Evolutionary conservation across 129 eudicot genomes (phyloP), one percentile per base, ranked within the genome.

Genomic region (Escallonia rubra): DNA sequence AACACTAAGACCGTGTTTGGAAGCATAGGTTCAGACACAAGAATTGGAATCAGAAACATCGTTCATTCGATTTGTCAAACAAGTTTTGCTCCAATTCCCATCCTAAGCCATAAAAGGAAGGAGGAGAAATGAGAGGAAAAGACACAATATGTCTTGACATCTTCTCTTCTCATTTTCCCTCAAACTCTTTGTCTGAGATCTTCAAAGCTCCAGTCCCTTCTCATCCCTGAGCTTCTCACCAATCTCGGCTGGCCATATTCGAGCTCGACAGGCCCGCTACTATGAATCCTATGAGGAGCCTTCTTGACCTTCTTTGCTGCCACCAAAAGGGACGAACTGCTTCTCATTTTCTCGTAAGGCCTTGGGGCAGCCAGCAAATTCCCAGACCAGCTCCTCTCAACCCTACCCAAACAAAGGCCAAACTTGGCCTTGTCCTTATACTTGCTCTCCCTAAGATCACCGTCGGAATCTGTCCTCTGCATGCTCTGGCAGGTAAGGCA

Each of bases 161-260:
- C 34, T 23, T 23, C 34, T 23, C 34, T 23, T 1, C 34, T 23
- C 34, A 23, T 23, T 23, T 23, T 23, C 10, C 59, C 63, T 23
- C 45, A 14, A 3, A 57, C 3, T 6, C 9, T 43, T 16, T 23
- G 50, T 16, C 73, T 65, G 15, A 75, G 9, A 57, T 80, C 74
- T 74, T 80, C 84, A 56, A 80, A 80, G 77, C 84, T 80, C 84
- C 84, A 80, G 66, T 80, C 84, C 62, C 84, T 70, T 74, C 84
- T 80, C 84, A 80, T 70, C 50, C 84, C 84, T n/a, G 66, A 14
- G 63, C 80, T 80, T 78, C 84, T 80, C 80, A 75, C 77, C 62
- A 80, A 34, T 67, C 71, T 80, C 16, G 84, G 83, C 8, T 59
- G 43, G 23, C 15, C 47, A 1, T 52, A 47, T 3, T 50, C 62